phyloP scores from a whole-genome alignment of 2,329 filamentous ascomycete genomes.

The Setomelanomma holmii region DNA sequence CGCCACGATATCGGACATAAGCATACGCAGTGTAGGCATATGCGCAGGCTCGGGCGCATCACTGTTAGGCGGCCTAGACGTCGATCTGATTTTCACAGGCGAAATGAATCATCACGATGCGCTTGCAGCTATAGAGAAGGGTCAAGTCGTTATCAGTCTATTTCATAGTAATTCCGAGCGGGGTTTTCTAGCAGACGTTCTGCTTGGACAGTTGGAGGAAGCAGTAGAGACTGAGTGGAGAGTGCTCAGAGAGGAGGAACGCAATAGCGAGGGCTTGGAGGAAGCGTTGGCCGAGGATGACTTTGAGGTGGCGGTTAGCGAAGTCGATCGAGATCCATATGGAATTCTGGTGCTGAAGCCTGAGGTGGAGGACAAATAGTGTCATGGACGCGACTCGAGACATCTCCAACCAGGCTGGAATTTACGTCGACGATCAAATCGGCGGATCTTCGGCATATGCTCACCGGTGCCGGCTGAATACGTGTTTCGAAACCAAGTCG shows the following conservation, averaged over 20 bases:
- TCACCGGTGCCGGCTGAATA: too few relatives aligned
- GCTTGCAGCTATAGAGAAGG: constrained; percentile 82
- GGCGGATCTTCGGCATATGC: too few relatives aligned
- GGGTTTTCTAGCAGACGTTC: constrained; percentile 75
- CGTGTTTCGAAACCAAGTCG: too few relatives aligned
- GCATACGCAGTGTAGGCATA: constrained; percentile 76
- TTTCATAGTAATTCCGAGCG: constrained; percentile 96
- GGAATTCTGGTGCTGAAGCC: constrained; percentile 62
- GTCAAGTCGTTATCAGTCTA: constrained; percentile 80
- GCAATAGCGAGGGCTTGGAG: constrained; percentile 47
- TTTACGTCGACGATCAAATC: too few relatives aligned
- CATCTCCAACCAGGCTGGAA: not conserved
- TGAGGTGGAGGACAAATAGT: constrained; percentile 11
- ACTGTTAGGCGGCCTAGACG: constrained; percentile 71
- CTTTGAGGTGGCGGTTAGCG: constrained; percentile 75
- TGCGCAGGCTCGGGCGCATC: constrained; percentile 88
- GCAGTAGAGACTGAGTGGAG: constrained; percentile 65
- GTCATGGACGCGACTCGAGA: not conserved
- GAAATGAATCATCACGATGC: constrained; percentile 95
- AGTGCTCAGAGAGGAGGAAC: constrained; percentile 53
- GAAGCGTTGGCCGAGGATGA: constrained; percentile 61
- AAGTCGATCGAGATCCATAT: constrained; percentile 86
- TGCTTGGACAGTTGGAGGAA: constrained; percentile 70
- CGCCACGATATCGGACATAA: constrained; percentile 59
- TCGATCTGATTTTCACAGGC: constrained; percentile 87